Evolutionary conservation across 164 flowering plant genomes (phyloP), one percentile per base, ranked within the genome.

Genomic region (Houttuynia cordata): DNA sequence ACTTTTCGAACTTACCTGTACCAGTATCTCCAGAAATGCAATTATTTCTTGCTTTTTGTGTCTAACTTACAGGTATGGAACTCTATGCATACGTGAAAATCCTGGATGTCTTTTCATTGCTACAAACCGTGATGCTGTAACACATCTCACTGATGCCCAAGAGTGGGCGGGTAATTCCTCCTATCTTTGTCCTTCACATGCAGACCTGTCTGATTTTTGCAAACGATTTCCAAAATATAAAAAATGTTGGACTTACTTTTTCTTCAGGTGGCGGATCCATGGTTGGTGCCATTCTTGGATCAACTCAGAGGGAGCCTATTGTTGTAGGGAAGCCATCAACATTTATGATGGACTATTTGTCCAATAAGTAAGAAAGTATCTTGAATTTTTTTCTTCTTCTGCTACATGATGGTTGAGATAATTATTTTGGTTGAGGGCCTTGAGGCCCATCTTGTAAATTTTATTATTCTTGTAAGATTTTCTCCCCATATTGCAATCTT

Each of bases 21-120:
- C 37, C 37, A 30, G 3, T 45, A 45, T 17, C 0, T 0, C 49
- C 13, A 45, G 49, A 45, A 12, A 45, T 45, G 13, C 14, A 45
- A 12, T 3, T 45, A 45, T 12, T 10, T 45, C 49, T 45, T 45
- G 2, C 49, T 12, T 45, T 45, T 30, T 30, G 37, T 30, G 6
- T 34, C n/a, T 56, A 18, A 0, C 53, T 66, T 70, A 63, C 70
- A 92, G 98, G 81, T 93, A 88, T 63, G 97, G 85, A 60, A 93
- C 99, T 39, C 87, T 90, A 47, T 90, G 99, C 60, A 82, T 90
- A 49, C 91, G 97, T 57, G 99, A 93, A 75, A 93, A 93, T 66
- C 97, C 97, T 34, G 97, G 97, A n/a, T 93, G 99, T 59, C 91
- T 93, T 60, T 93, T 93, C 74, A 85, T 93, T 71, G 99, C 99